Evolutionary conservation across 352 stramenopile species (phyloP).

Genomic region (Phytophthora pluvialis): DNA sequence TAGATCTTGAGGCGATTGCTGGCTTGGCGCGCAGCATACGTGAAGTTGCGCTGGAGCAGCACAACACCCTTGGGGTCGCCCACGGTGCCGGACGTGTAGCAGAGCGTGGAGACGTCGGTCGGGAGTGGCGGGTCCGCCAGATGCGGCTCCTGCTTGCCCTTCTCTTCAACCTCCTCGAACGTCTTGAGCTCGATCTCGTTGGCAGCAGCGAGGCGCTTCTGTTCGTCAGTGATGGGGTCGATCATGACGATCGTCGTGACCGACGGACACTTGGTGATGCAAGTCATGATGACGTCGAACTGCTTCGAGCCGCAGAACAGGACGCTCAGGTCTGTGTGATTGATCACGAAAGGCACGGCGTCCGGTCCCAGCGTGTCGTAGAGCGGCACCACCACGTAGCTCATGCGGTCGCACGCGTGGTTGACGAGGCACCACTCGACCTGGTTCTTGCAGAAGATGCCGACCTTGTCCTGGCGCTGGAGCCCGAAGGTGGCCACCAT

Average conservation of each 20-base stretch:
- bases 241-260: conserved; percentile 45
- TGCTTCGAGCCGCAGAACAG: conserved; percentile 53
- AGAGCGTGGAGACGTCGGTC: conserved; percentile 91
- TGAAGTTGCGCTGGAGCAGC: conserved; percentile 83
- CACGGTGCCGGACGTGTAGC: conserved; percentile 95
- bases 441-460: conserved; percentile 58
- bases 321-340: conserved; percentile 58
- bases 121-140: conserved; percentile 42
- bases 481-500: conserved; percentile 24
- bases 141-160: conserved; percentile 30
- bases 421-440: conserved; percentile 52
- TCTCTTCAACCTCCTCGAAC: conserved; percentile 37
- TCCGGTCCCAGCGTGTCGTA: conserved; percentile 65
- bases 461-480: conserved; percentile 45
- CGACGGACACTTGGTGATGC: conserved; percentile 36
- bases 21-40: conserved; percentile 22
- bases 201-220: conserved; percentile 26
- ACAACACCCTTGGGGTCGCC: conserved; percentile 95
- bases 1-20: conserved; percentile 35
- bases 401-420: conserved; percentile 54
- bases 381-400: conserved; percentile 54
- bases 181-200: conserved; percentile 43
- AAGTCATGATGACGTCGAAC: conserved; percentile 49
- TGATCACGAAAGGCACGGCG: conserved; percentile 55
- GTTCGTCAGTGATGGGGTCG: conserved; percentile 35